Evolutionary conservation across 148 eudicot species (phyloP), one percentile per base, ranked within the genome.

Genomic region (Linanthus parryae): DNA sequence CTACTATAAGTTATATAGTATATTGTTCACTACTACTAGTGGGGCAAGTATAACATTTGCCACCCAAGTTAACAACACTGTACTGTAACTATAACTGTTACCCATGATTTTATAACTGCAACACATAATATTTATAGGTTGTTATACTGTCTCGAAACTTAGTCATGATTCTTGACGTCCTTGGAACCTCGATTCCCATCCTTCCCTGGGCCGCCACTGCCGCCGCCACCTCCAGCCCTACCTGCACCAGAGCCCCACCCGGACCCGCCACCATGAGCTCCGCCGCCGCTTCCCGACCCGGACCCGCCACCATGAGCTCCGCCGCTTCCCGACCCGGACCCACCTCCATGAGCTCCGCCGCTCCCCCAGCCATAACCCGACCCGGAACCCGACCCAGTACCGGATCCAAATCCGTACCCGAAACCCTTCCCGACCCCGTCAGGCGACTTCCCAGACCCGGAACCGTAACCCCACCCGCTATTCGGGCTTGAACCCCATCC

Each of bases 381-480:
- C 7, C 85, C 85, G 6, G 63, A 72, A 14, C 85, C 81, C 2
- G 69, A 76, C 20, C 90, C 84, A 1, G 82, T 50, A 12, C 94
- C 87, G 3, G 87, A 64, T 17, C 95, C 95, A 26, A 16, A 82
- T 7, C 95, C 89, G 34, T 56, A 85, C 9, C 95, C 95, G 5
- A 16, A 79, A 7, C 95, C 95, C 38, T 59, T 70, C 7, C 66
- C 89, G 40, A 69, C 81, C 50, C 95, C 86, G 2, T 68, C 40
- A 12, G 85, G 66, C 5, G 89, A 71, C 39, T 54, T 65, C 2
- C 83, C 75, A 2, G 89, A 85, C 10, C 95, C 95, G 2, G 83
- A 85, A 0, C 95, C 95, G 30, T 71, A 85, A 1, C 95, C 95
- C 73, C 73, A 85, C 2, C 95, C 86, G 0, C 69, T 68, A 7